Percentiles rank a stretch among this genome's conserved stretches.
Conservation (phyloP, 1,139 yeast genomes). For the Scheffersomyces segobiensis region DNA sequence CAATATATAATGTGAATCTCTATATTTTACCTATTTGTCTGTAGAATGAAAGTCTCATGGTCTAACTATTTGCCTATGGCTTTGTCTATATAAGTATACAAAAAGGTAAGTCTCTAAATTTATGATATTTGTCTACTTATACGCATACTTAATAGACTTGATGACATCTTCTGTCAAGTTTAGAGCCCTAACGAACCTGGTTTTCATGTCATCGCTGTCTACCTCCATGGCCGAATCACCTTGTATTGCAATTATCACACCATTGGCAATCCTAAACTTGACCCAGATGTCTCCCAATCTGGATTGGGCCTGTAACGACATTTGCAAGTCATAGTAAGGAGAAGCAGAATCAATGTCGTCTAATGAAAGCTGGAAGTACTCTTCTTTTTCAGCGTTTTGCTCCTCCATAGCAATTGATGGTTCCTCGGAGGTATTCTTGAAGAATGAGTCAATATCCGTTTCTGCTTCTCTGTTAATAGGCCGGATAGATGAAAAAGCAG, state of each 20-base stretch:
- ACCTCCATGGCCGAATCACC: constrained; percentile 23
- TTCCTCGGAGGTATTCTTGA: constrained; percentile 15
- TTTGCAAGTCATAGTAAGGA: constrained; percentile 20
- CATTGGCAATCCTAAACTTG: constrained; percentile 31
- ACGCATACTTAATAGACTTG: constrained; percentile 16
- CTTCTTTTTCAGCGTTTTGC: constrained; percentile 7
- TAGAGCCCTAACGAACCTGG: constrained; percentile 25
- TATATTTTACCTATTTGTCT: neutral
- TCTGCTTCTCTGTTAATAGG: constrained; percentile 15
- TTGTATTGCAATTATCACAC: constrained; percentile 17
- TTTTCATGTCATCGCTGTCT: constrained; percentile 12
- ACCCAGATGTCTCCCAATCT: constrained; percentile 15
- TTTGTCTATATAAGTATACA: no score
- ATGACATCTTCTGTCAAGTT: constrained; percentile 35
- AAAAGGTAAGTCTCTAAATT: neutral
- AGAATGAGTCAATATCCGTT: constrained; percentile 24
- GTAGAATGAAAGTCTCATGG: neutral
- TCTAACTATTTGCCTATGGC: no score
- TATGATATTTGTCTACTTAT: neutral
- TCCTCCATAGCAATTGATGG: constrained; percentile 4
- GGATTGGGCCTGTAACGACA: constrained; percentile 24
- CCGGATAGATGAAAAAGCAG: constrained; percentile 20
- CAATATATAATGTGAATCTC: no score
- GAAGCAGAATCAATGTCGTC: constrained; percentile 26
- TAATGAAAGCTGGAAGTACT: constrained; percentile 21